Percentiles rank a stretch among this genome's conserved stretches.
phyloP scores from a whole-genome alignment of 2,329 filamentous ascomycete species.

The Calcarisporium arbuscula region DNA sequence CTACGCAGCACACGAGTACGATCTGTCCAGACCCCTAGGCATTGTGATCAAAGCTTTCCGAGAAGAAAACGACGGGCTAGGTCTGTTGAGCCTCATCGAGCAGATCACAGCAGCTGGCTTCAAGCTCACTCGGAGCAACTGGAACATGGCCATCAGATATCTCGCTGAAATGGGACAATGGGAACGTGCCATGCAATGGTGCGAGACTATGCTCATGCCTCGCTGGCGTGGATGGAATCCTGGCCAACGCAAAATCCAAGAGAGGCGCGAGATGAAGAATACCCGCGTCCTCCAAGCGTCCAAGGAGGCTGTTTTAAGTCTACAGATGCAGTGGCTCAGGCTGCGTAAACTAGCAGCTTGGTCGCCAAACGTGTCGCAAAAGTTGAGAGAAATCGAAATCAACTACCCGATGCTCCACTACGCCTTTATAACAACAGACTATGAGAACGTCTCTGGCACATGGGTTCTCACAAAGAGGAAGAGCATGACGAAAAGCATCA shows the following conservation, averaged over 20 bases:
- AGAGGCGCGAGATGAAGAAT: slow-evolving; percentile 30
- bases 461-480: slow-evolving; percentile 17
- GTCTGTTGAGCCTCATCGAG: slow-evolving; percentile 44
- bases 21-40: slow-evolving; percentile 42
- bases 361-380: slow-evolving; percentile 37
- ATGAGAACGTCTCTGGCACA: slow-evolving; percentile 19
- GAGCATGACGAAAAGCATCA: slow-evolving; percentile 21
- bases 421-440: slow-evolving; percentile 30
- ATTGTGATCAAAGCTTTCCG: slow-evolving; percentile 42
- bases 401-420: slow-evolving; percentile 33
- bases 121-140: slow-evolving; percentile 66
- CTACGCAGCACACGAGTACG: slow-evolving; percentile 45
- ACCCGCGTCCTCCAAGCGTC: slow-evolving; percentile 26
- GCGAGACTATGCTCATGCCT: slow-evolving; percentile 72
- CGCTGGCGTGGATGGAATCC: slow-evolving; percentile 68
- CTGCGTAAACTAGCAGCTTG: slow-evolving; percentile 41
- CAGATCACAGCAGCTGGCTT: slow-evolving; percentile 63
- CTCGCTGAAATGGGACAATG: slow-evolving; percentile 56
- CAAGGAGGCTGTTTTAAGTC: slow-evolving; percentile 36
- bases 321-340: slow-evolving; percentile 45
- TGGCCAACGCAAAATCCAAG: slow-evolving; percentile 16
- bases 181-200: slow-evolving; percentile 63
- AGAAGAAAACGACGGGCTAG: slow-evolving; percentile 33
- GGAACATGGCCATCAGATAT: slow-evolving; percentile 70
- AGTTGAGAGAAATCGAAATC: slow-evolving; percentile 30